Conservation (phyloP, 306 rosid genomes). For the Luffa acutangula region DNA sequence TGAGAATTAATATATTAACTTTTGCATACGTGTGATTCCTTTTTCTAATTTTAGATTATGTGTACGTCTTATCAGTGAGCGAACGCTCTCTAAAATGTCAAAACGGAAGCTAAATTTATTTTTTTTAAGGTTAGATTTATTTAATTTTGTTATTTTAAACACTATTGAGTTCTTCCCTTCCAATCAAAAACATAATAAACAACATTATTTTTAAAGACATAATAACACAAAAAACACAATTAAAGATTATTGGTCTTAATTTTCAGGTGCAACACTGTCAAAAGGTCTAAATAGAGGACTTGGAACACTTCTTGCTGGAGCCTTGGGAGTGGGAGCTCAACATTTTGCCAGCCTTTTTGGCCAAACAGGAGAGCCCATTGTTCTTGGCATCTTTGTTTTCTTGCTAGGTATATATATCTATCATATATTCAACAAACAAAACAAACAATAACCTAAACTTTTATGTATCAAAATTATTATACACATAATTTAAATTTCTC, state of each 20-base stretch:
- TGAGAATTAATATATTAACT: too few species aligned
- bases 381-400: constrained; percentile 68
- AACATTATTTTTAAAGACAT: too few species aligned
- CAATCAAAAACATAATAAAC: too few species aligned
- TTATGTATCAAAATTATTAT: not conserved
- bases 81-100: too few species aligned
- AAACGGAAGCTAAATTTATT: too few species aligned
- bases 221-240: not conserved
- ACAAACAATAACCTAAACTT: not conserved
- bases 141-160: not conserved
- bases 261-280: constrained; percentile 69
- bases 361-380: constrained; percentile 45
- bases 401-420: constrained; percentile 25
- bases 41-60: too few species aligned
- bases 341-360: constrained; percentile 55
- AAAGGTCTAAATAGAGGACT: constrained; percentile 69
- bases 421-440: not conserved
- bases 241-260: not conserved
- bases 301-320: constrained; percentile 74
- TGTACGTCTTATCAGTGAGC: too few species aligned
- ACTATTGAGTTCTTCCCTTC: too few species aligned
- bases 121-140: too few species aligned
- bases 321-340: constrained; percentile 69
- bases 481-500: not conserved
- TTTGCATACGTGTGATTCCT: too few species aligned